Evolutionary conservation across 2,329 filamentous ascomycete species (phyloP).

Genomic region (Zopfia rhizophila): DNA sequence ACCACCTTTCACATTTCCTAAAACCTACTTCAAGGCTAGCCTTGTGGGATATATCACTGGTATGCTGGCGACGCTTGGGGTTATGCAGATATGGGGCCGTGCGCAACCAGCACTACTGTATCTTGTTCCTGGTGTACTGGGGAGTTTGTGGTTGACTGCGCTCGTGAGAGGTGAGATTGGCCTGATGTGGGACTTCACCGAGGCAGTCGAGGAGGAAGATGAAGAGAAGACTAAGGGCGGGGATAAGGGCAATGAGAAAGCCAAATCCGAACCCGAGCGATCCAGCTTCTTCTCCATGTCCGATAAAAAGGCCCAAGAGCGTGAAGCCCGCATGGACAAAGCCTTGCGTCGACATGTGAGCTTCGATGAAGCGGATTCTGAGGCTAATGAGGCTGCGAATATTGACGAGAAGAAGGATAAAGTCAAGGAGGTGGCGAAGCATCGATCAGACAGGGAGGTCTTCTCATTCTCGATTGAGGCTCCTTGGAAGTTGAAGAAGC

Average conservation of each 20-base stretch:
- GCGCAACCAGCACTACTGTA: conserved; percentile 93
- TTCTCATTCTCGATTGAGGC: conserved; percentile 50
- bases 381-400: conserved; percentile 3
- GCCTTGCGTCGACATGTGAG: conserved; percentile 25
- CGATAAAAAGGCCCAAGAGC: conserved; percentile 31
- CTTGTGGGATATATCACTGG: conserved; percentile 80
- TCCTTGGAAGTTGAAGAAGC: conserved; percentile 38
- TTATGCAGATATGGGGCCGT: conserved; percentile 81
- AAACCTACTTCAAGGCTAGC: conserved; percentile 85
- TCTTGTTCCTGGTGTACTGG: conserved; percentile 85
- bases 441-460: conserved; percentile 38
- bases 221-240: conserved; percentile 19
- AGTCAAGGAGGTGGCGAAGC: conserved; percentile 26
- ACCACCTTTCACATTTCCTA: conserved; percentile 69
- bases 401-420: conserved; percentile 12
- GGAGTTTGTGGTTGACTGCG: conserved; percentile 79
- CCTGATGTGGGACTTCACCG: conserved; percentile 84
- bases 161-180: conserved; percentile 74
- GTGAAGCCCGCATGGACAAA: conserved; percentile 27
- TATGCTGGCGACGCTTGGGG: conserved; percentile 78
- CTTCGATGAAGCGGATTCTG: conserved; percentile 24
- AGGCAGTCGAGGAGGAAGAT: conserved; percentile 61
- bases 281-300: conserved; percentile 40
- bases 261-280: conserved; percentile 14
- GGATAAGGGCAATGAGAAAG: conserved; percentile 16